Evolutionary conservation across 1,284 basidiomycete species (phyloP).

Genomic region (Moesziomyces sp.): DNA sequence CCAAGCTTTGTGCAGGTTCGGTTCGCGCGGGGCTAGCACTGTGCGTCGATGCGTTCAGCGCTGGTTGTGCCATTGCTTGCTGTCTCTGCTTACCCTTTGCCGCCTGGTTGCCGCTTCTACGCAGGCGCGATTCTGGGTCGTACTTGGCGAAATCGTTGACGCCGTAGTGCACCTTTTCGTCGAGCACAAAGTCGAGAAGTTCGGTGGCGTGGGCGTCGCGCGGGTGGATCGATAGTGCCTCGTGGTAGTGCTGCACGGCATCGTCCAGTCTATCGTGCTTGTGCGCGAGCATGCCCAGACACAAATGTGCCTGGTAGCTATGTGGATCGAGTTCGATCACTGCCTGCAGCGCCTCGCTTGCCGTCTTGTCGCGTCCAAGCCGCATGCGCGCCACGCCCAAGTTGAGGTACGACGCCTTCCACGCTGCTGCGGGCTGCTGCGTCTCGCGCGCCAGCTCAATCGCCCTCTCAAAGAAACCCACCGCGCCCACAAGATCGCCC

Average conservation of each 20-base stretch:
- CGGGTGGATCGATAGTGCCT: slow-evolving; percentile 49
- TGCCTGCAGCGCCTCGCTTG: slow-evolving; percentile 33
- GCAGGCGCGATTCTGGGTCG: slow-evolving; percentile 10
- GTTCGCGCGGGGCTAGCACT: too few species aligned
- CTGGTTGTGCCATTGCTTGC: not conserved
- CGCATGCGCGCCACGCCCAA: slow-evolving; percentile 49
- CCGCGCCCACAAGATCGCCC: slow-evolving; percentile 78
- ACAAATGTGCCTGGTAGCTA: slow-evolving; percentile 52
- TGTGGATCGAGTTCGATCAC: slow-evolving; percentile 61
- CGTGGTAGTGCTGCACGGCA: slow-evolving; percentile 61
- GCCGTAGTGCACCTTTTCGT: slow-evolving; percentile 48
- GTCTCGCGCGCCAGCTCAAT: slow-evolving; percentile 75
- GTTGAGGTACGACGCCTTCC: slow-evolving; percentile 83
- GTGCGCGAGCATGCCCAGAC: slow-evolving; percentile 59
- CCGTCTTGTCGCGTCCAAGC: slow-evolving; percentile 33
- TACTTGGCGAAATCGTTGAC: slow-evolving; percentile 16
- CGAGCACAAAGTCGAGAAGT: slow-evolving; percentile 50
- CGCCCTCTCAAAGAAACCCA: slow-evolving; percentile 68
- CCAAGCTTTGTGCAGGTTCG: too few species aligned
- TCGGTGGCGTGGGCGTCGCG: slow-evolving; percentile 52
- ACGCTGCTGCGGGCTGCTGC: slow-evolving; percentile 82
- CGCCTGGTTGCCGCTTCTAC: not conserved
- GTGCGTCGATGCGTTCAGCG: too few species aligned
- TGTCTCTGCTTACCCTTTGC: slow-evolving; percentile 11
- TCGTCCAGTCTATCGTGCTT: slow-evolving; percentile 50